These are phyloP conservation scores for Ascochyta koolunga DNA, from an alignment of 2,329 filamentous ascomycete genomes.

Conservation along the genomic window DNA sequence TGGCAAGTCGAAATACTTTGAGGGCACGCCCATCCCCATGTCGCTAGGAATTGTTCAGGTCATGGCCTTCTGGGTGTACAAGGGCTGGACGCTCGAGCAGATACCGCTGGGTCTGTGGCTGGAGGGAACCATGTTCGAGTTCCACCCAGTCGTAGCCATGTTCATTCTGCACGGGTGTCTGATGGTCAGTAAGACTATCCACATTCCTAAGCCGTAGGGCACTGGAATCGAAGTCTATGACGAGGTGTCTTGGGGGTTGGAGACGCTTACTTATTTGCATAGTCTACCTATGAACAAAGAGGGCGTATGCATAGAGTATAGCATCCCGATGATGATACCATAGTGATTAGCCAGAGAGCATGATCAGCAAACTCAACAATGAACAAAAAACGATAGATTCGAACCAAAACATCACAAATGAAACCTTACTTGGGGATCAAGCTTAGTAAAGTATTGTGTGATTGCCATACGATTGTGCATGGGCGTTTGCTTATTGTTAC, in stretches of 20 bases:
- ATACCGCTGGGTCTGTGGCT: conserved; percentile 78
- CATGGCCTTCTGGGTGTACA: conserved; percentile 88
- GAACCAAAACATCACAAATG: background rate
- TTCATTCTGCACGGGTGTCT: conserved; percentile 89
- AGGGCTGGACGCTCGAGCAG: conserved; percentile 77
- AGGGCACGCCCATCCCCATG: conserved; percentile 95
- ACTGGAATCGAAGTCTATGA: background rate
- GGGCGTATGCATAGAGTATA: background rate
- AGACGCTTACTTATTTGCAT: background rate
- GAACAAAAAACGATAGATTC: background rate
- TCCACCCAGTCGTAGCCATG: conserved; percentile 80
- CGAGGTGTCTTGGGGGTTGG: background rate
- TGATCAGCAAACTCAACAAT: conserved; percentile 1
- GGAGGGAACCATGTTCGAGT: conserved; percentile 72
- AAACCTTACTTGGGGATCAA: background rate
- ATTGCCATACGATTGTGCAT: background rate
- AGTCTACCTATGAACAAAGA: background rate
- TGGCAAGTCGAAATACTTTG: conserved; percentile 94
- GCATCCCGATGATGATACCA: conserved; percentile 13
- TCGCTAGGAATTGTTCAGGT: conserved; percentile 78
- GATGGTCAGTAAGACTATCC: conserved; percentile 94
- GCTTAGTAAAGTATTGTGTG: background rate
- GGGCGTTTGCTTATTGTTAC: conserved; percentile 1
- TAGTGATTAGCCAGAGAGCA: conserved; percentile 1
- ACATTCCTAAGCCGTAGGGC: conserved; percentile 81